Percentiles rank a stretch among this genome's conserved stretches.
phyloP scores from a whole-genome alignment of 768 basidiomycete species.

The Boletus vinaceobasis region DNA sequence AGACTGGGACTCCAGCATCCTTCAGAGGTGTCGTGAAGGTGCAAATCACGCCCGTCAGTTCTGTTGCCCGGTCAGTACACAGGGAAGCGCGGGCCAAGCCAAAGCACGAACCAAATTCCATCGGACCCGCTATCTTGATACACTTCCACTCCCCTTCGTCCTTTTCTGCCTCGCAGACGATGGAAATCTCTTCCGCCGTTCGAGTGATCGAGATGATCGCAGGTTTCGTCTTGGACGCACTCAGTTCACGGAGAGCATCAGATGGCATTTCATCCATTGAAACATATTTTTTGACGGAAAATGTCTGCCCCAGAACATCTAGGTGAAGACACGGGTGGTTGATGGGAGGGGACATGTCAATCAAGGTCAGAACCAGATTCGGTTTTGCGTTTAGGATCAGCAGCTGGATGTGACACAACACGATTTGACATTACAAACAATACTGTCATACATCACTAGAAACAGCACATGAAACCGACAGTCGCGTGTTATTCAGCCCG shows the following conservation, averaged over 20 bases:
- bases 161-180: slow-evolving; percentile 46
- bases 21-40: slow-evolving; percentile 54
- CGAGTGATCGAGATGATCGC: slow-evolving; percentile 55
- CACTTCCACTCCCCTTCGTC: slow-evolving; percentile 50
- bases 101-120: slow-evolving; percentile 53
- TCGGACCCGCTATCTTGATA: slow-evolving; percentile 62
- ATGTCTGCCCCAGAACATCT: slow-evolving; percentile 40
- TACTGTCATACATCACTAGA: background rate
- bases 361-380: background rate
- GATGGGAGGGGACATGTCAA: slow-evolving; percentile 41
- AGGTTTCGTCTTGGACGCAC: slow-evolving; percentile 27
- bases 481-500: slow-evolving; percentile 1
- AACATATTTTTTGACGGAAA: slow-evolving; percentile 43
- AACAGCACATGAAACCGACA: background rate
- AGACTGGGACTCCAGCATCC: slow-evolving; percentile 49
- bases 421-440: background rate
- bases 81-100: background rate
- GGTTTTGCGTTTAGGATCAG: background rate
- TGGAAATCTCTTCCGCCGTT: slow-evolving; percentile 58
- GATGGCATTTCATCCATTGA: slow-evolving; percentile 33
- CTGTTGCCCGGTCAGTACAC: slow-evolving; percentile 29
- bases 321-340: slow-evolving; percentile 47
- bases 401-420: background rate
- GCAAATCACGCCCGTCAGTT: slow-evolving; percentile 54
- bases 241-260: slow-evolving; percentile 23